A percentile compares a stretch with the other conserved stretches of the same genome.
These are phyloP conservation scores for Coniosporium tulheliwenetii DNA, from an alignment of 2,329 filamentous ascomycete species.

Conservation along the genomic window DNA sequence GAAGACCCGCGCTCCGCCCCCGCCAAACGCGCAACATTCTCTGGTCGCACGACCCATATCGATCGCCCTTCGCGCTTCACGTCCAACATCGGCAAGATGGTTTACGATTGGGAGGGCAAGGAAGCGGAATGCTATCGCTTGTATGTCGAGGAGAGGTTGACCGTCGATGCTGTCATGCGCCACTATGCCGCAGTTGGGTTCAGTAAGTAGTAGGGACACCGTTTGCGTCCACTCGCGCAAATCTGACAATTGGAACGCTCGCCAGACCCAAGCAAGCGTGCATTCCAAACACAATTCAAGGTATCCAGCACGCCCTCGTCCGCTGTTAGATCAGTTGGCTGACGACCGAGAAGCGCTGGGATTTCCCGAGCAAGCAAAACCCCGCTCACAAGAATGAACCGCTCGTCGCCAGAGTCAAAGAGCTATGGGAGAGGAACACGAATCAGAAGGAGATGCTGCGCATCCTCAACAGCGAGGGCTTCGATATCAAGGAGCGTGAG, in stretches of 20 bases:
- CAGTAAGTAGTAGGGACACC: background rate
- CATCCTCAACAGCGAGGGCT: conserved; percentile 56
- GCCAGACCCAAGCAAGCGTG: conserved; percentile 44
- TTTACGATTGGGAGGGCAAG: conserved; percentile 54
- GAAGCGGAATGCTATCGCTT: conserved; percentile 50
- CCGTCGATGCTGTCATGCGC: conserved; percentile 58
- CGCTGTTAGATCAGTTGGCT: background rate
- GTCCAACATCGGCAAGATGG: conserved; percentile 9
- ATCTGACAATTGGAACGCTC: background rate
- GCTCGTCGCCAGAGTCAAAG: conserved; percentile 53
- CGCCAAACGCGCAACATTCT: too few relatives aligned
- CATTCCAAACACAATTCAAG: conserved; percentile 61
- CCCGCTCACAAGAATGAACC: conserved; percentile 53
- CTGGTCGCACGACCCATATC: too few relatives aligned
- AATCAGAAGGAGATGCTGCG: conserved; percentile 59
- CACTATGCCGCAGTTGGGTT: conserved; percentile 25
- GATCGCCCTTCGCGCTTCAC: too few relatives aligned
- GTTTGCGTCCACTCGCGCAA: background rate
- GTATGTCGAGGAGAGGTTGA: conserved; percentile 62
- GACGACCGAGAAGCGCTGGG: conserved; percentile 39
- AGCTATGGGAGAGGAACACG: conserved; percentile 64
- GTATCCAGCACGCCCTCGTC: conserved; percentile 6
- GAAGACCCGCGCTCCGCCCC: too few relatives aligned
- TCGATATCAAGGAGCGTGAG: conserved; percentile 54
- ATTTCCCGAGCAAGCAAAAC: conserved; percentile 60